Conservation (phyloP, 208 protist genomes). For the Trypanosoma platydactyli region DNA sequence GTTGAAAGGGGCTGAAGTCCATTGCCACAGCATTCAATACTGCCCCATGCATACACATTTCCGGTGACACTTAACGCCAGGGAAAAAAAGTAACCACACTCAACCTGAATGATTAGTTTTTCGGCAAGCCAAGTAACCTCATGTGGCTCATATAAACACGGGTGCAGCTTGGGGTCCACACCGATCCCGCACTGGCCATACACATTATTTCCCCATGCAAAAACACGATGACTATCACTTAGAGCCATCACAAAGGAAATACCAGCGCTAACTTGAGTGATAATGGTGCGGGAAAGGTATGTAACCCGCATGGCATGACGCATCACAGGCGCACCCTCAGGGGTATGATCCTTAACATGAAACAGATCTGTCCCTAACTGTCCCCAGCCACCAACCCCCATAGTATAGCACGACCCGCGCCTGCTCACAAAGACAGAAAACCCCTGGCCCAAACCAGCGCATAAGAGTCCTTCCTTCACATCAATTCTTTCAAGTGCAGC, state of each 20-base stretch:
- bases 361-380: constrained; percentile 66
- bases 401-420: constrained; percentile 61
- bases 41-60: constrained; percentile 82
- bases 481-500: constrained; percentile 35
- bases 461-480: constrained; percentile 70
- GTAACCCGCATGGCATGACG: constrained; percentile 59
- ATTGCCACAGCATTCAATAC: constrained; percentile 78
- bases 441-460: constrained; percentile 59
- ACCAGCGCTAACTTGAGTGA: constrained; percentile 36
- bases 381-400: constrained; percentile 78
- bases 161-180: constrained; percentile 52
- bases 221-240: constrained; percentile 73
- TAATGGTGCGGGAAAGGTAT: constrained; percentile 57
- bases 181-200: constrained; percentile 80
- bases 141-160: constrained; percentile 51
- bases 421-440: constrained; percentile 79
- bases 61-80: constrained; percentile 64
- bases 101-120: constrained; percentile 79
- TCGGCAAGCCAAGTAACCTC: constrained; percentile 73
- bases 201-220: constrained; percentile 83
- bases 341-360: constrained; percentile 50
- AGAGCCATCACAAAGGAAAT: constrained; percentile 42
- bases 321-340: constrained; percentile 64
- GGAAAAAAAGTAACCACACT: constrained; percentile 81
- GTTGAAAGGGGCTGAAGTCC: constrained; percentile 49